Conservation (phyloP, 306 rosid genomes). For the Fragaria vesca region DNA sequence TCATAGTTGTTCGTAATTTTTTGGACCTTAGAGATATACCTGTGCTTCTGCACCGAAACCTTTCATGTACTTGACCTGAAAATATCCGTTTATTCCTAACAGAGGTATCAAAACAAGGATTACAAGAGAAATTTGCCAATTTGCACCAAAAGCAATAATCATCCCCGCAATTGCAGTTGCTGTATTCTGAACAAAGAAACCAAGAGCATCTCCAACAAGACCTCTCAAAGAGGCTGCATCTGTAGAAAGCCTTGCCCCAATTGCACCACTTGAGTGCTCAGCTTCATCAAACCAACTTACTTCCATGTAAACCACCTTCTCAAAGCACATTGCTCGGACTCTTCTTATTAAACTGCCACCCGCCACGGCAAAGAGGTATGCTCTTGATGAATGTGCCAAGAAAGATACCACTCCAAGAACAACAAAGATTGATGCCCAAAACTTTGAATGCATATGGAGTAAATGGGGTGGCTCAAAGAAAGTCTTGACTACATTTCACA, state of each 20-base stretch:
- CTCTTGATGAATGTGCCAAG: constrained; percentile 37
- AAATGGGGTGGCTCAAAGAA: constrained; percentile 58
- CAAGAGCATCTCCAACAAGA: constrained; percentile 73
- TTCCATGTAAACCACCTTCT: constrained; percentile 74
- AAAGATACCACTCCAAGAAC: constrained; percentile 41
- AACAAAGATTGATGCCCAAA: constrained; percentile 60
- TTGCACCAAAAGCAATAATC: constrained; percentile 60
- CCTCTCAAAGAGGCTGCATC: constrained; percentile 65
- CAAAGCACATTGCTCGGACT: constrained; percentile 61
- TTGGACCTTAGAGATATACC: constrained; percentile 39
- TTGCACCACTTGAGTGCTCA: constrained; percentile 70
- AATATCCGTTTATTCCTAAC: constrained; percentile 43
- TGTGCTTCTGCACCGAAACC: constrained; percentile 62
- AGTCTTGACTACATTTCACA: constrained; percentile 45
- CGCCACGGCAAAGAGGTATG: constrained; percentile 62
- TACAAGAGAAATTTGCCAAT: constrained; percentile 66
- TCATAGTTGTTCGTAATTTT: too few species aligned
- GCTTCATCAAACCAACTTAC: constrained; percentile 70
- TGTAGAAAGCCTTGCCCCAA: constrained; percentile 77
- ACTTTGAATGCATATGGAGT: constrained; percentile 53
- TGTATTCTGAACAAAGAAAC: constrained; percentile 52
- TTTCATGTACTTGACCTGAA: constrained; percentile 52
- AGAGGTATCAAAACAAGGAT: constrained; percentile 60
- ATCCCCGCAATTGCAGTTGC: constrained; percentile 50
- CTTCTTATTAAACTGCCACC: constrained; percentile 58